Conservation (phyloP, 2,329 filamentous ascomycete species). For the Coniochaeta sp. region DNA sequence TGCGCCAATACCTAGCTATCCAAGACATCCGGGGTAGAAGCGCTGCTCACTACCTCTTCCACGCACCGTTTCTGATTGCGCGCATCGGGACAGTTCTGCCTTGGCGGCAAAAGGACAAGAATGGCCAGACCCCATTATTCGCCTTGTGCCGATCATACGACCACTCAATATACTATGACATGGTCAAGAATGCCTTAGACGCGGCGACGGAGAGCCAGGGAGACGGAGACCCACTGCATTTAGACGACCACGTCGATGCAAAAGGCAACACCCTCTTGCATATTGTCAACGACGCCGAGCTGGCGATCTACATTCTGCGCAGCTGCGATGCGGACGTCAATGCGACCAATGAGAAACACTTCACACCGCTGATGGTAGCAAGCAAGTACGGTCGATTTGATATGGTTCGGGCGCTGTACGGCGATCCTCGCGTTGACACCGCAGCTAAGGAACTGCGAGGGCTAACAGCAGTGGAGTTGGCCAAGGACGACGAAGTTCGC, state of each 20-base stretch:
- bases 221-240: conserved; percentile 72
- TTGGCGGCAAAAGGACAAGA: conserved; percentile 89
- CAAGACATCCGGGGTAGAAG: conserved; percentile 85
- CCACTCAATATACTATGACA: conserved; percentile 74
- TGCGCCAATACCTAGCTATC: conserved; percentile 62
- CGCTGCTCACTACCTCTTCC: conserved; percentile 92
- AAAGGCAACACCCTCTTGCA: conserved; percentile 96
- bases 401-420: conserved; percentile 81
- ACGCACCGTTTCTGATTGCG: conserved; percentile 73
- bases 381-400: conserved; percentile 97
- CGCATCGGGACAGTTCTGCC: conserved; percentile 72
- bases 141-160: conserved; percentile 94
- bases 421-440: conserved; percentile 80
- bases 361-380: conserved; percentile 94
- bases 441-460: conserved; percentile 79
- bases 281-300: conserved; percentile 78
- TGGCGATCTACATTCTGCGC: conserved; percentile 69
- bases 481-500: conserved; percentile 94
- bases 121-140: conserved; percentile 96
- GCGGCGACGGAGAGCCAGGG: conserved; percentile 68
- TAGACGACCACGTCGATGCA: conserved; percentile 86
- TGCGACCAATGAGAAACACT: conserved; percentile 87
- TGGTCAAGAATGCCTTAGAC: conserved; percentile 77
- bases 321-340: conserved; percentile 94
- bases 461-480: conserved; percentile 88